These are phyloP conservation scores for Plasmodium chabaudi DNA, from an alignment of 169 alveolate species.

Conservation along the genomic window DNA sequence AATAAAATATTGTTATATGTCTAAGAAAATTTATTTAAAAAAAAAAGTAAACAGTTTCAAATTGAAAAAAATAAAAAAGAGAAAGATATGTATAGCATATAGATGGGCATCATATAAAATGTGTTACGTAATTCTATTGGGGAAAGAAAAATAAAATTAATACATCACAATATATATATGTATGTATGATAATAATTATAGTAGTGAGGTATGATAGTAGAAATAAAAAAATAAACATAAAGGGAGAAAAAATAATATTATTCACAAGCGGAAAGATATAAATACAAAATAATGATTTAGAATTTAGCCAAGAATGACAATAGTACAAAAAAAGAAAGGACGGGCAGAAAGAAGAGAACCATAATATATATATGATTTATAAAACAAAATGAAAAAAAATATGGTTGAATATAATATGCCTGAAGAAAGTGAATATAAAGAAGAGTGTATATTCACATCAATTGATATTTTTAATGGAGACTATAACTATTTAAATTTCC, in stretches of 20 bases:
- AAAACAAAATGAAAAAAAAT: conserved; percentile 31
- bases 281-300: no score
- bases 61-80: conserved; percentile 9
- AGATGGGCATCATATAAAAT: not conserved
- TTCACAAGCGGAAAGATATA: no score
- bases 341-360: not conserved
- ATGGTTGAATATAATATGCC: not conserved
- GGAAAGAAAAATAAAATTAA: no score
- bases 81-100: not conserved
- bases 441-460: conserved; percentile 74
- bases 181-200: no score
- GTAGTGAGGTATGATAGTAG: no score
- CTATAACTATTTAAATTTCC: conserved; percentile 45
- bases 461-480: conserved; percentile 76
- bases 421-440: conserved; percentile 68
- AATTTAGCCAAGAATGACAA: no score
- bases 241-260: no score
- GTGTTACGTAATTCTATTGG: no score
- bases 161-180: no score
- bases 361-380: not conserved
- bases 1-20: not conserved
- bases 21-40: not conserved
- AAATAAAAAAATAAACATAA: no score
- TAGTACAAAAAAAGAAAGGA: not conserved
- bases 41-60: conserved; percentile 6